phyloP scores from a whole-genome alignment of 441 rosid genomes.

The Populus hybrid region DNA sequence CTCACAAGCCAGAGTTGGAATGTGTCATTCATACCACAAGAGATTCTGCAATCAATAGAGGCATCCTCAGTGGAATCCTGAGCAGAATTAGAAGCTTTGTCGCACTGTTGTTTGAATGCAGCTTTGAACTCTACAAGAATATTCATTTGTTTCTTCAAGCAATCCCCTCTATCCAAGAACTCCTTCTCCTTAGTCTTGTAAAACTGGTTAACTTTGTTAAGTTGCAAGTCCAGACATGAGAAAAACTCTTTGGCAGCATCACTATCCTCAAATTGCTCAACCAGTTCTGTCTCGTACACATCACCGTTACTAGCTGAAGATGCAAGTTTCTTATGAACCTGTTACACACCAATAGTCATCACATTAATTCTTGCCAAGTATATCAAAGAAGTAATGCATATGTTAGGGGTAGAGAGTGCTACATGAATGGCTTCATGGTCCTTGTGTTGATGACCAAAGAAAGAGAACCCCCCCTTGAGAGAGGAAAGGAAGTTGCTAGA shows the following conservation, averaged over 20 bases:
- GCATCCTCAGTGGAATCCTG: slow-evolving; percentile 65
- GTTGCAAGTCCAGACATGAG: slow-evolving; percentile 66
- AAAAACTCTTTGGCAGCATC: slow-evolving; percentile 82
- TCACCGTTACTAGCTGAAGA: slow-evolving; percentile 67
- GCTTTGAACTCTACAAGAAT: slow-evolving; percentile 69
- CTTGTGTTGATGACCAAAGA: slow-evolving; percentile 38
- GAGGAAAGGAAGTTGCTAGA: slow-evolving; percentile 41
- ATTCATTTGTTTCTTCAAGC: slow-evolving; percentile 78
- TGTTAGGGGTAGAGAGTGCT: slow-evolving; percentile 12
- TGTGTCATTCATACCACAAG: slow-evolving; percentile 47
- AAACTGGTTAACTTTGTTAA: slow-evolving; percentile 91
- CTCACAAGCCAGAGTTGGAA: neutral
- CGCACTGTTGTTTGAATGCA: slow-evolving; percentile 45
- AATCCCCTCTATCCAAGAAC: slow-evolving; percentile 88
- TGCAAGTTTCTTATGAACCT: slow-evolving; percentile 86
- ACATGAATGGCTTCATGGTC: slow-evolving; percentile 80
- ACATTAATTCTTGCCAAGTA: neutral
- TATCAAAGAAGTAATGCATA: neutral
- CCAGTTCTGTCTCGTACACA: slow-evolving; percentile 78
- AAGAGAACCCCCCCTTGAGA: slow-evolving; percentile 36
- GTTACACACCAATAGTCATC: slow-evolving; percentile 2
- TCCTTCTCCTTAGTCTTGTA: slow-evolving; percentile 77
- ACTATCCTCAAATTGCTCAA: slow-evolving; percentile 71
- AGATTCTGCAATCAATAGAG: slow-evolving; percentile 69
- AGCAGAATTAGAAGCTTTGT: slow-evolving; percentile 35